These are phyloP conservation scores for Collybia sordida DNA, from an alignment of 768 basidiomycete genomes.

Conservation along the genomic window DNA sequence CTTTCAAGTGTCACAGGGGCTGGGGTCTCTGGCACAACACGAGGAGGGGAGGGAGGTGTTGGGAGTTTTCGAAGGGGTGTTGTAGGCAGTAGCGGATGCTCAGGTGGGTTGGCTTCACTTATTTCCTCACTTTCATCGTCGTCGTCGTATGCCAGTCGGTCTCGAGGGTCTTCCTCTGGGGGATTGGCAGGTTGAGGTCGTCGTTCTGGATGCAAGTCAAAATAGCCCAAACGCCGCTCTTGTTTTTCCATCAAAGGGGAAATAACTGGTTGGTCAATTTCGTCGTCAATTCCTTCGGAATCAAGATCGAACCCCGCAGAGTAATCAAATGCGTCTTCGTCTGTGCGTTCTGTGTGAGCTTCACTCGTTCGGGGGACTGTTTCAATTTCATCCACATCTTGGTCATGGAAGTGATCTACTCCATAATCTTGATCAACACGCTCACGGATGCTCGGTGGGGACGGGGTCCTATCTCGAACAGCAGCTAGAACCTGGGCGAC, in stretches of 20 bases:
- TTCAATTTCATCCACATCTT: constrained; percentile 51
- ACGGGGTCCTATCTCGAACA: constrained; percentile 38
- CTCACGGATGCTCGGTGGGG: constrained; percentile 32
- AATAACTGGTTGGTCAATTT: constrained; percentile 13
- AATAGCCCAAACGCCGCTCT: constrained; percentile 62
- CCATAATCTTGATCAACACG: constrained; percentile 35
- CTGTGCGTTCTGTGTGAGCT: constrained; percentile 21
- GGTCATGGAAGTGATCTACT: constrained; percentile 38
- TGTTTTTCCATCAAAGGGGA: constrained; percentile 30
- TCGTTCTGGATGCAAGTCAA: constrained; percentile 78
- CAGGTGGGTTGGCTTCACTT: constrained; percentile 17
- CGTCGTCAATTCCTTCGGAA: constrained; percentile 17
- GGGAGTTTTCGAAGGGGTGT: constrained; percentile 16
- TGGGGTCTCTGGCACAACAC: constrained; percentile 2
- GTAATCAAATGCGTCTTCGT: constrained; percentile 22
- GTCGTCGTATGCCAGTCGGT: constrained; percentile 31
- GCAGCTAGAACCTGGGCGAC: constrained; percentile 70
- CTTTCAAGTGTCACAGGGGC: constrained; percentile 6
- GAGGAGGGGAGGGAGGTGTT: constrained; percentile 10
- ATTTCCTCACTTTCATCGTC: constrained; percentile 36
- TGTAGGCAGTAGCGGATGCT: constrained; percentile 10
- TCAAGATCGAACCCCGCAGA: constrained; percentile 10
- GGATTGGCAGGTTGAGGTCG: constrained; percentile 33
- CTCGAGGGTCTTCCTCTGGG: constrained; percentile 35
- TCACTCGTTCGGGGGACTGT: constrained; percentile 39